Base-by-base conservation (phyloP, 768 basidiomycete species). In the Trametopsis cervina region DNA sequence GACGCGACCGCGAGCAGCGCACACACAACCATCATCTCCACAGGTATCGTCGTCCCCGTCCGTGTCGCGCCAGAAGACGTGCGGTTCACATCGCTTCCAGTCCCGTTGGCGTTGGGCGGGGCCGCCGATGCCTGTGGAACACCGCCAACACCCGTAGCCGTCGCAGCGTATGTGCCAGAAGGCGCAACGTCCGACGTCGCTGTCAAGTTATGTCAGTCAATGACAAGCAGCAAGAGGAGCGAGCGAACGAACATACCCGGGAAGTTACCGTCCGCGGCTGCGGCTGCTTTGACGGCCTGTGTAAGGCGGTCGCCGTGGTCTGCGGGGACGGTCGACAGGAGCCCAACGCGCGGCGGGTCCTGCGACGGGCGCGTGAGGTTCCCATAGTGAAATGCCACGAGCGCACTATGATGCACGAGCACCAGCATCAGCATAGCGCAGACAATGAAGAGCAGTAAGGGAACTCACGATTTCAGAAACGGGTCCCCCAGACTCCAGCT, bases 401-500 rank as follows among this genome's bases (percentile, higher is more conserved):
- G 57, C 5, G 80, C 82, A 12, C 87, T 53, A 24, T 86, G 54
- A 25, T 12, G 46, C 47, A 27, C 27, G 20, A 20, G 42, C n/a
- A n/a, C n/a, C n/a, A n/a, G n/a, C n/a, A n/a, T 54, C 17, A 46
- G 37, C 13, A 15, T 43, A 42, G 10, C 18, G 41, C 7, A 40
- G 29, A 45, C 21, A 37, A 20, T 25, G 33, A 27, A 10, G 4
- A 42, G 25, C n/a, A 29, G 40, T 38, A n/a, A 36, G 3, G 23
- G 20, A 1, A 66, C 77, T 39, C 51, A 87, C 85, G 83, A 74
- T 60, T 87, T 87, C 49, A 89, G 56, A 55, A 89, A 89, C 1
- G 87, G 86, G 54, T 74, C 76, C 2, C 87, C 87, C 24, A 89
- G 65, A 64, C 78, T 87, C 86, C 87, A 89, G 56, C 78, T 81